Base-by-base conservation (phyloP, 1,139 yeast genomes). In the Yamadazyma triangularis region DNA sequence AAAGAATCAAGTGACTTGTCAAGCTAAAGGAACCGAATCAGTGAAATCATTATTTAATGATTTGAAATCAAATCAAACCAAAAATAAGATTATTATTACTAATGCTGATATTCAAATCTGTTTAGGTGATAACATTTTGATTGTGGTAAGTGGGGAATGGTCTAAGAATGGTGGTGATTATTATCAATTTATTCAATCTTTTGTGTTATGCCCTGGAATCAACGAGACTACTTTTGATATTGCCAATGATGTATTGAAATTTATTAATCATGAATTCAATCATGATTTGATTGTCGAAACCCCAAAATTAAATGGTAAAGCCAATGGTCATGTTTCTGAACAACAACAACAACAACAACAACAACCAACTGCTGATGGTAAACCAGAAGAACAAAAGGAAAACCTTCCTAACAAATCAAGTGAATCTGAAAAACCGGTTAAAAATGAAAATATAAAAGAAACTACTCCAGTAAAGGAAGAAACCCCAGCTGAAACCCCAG, bases 61-160 rank as follows among this genome's bases (percentile, higher is more conserved):
- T 25, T 57, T 55, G 26, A 47, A 44, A 13, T 33, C 42, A 11
- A 31, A 40, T 23, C 56, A 65, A 29, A 58, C 62, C 28, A 66
- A 70, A 34, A 69, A 78, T 43, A 71, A 79, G 47, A 73, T 80
- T 38, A 73, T 78, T 45, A 66, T 81, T 32, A 71, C 78, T 26
- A 65, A 74, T 33, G 79, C 84, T 30, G 82, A 77, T 42, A 73
- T 75, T 32, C 83, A 80, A 48, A 54, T 67, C 8, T 67, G 79
- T 23, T 57, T 69, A 35, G 56, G 61, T 13, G 65, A 67, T 28
- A 65, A 73, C 34, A 74, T 81, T 38, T 60, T 81, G 48, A 75
- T 79, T 42, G 73, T 77, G 24, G 80, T 77, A 9, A 61, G 72
- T 40, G 91, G 91, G 21, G 86, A 79, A 50, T 60, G 85, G 66